Evolutionary conservation across 2,329 filamentous ascomycete genomes (phyloP).

Genomic region (Ophiocordyceps sinensis): DNA sequence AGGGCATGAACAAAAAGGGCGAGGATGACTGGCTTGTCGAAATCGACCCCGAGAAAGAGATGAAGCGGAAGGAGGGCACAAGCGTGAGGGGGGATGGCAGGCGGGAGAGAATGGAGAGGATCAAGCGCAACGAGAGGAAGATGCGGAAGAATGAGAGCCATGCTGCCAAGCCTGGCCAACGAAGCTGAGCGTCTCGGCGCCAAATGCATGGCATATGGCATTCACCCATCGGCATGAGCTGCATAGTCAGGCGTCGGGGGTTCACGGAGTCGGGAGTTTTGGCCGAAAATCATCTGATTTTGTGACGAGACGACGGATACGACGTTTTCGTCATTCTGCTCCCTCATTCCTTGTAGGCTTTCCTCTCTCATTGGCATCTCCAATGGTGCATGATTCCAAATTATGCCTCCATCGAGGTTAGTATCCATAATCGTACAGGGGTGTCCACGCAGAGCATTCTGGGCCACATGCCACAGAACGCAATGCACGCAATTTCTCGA

Average conservation of each 20-base stretch:
- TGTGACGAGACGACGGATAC: neutral
- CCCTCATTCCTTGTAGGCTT: constrained; percentile 3
- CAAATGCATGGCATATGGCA: neutral
- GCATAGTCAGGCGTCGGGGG: constrained; percentile 7
- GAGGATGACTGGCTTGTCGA: constrained; percentile 85
- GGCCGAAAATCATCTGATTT: neutral
- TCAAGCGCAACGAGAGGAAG: constrained; percentile 56
- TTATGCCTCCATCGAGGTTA: constrained; percentile 6
- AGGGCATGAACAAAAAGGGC: constrained; percentile 73
- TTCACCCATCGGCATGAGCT: neutral
- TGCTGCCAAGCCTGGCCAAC: constrained; percentile 13
- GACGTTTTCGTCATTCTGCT: constrained; percentile 3
- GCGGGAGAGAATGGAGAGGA: constrained; percentile 50
- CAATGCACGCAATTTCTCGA: neutral
- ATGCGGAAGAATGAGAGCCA: constrained; percentile 52
- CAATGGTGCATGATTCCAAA: constrained; percentile 7
- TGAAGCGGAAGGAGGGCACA: constrained; percentile 44
- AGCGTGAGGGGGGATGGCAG: constrained; percentile 47
- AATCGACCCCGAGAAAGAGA: constrained; percentile 66
- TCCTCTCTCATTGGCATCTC: constrained; percentile 4
- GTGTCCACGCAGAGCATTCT: neutral
- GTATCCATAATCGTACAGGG: constrained; percentile 9
- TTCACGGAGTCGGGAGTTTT: constrained; percentile 10
- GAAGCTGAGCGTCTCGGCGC: constrained; percentile 3
- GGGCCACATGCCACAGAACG: neutral